Evolutionary conservation across 2,329 filamentous ascomycete species (phyloP).

Genomic region (Cercospora nicotianae): DNA sequence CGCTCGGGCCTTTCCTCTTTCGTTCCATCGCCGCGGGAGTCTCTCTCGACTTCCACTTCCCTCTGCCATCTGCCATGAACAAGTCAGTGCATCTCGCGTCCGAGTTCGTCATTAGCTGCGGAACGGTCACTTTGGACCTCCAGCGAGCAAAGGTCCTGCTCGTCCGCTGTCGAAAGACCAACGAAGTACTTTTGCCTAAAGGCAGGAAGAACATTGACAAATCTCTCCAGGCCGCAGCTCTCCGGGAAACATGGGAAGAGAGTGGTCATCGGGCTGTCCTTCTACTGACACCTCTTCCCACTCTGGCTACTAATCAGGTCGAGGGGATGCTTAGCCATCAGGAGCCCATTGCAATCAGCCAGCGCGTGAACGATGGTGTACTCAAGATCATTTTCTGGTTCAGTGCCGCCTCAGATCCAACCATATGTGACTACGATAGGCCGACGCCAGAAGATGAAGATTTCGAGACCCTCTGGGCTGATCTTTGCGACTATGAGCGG

Average conservation of each 20-base stretch:
- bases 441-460: neutral
- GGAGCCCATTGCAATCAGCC: neutral
- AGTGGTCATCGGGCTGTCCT: constrained; percentile 15
- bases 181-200: constrained; percentile 21
- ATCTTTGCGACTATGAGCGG: neutral
- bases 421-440: neutral
- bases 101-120: neutral
- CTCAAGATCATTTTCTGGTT: constrained; percentile 7
- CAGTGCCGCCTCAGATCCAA: neutral
- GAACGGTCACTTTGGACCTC: constrained; percentile 1
- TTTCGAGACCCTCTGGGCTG: neutral
- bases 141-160: neutral
- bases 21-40: neutral
- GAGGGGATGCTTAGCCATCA: neutral
- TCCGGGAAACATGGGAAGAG: constrained; percentile 23
- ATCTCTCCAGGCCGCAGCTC: constrained; percentile 17
- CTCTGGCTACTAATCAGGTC: constrained; percentile 34
- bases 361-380: neutral
- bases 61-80: neutral
- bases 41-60: neutral
- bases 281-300: constrained; percentile 40
- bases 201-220: constrained; percentile 22
- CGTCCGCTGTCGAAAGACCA: neutral
- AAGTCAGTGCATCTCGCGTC: neutral
- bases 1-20: neutral